Base-by-base conservation (phyloP, 2,329 filamentous ascomycete species). In the Claviceps quebecensis region DNA sequence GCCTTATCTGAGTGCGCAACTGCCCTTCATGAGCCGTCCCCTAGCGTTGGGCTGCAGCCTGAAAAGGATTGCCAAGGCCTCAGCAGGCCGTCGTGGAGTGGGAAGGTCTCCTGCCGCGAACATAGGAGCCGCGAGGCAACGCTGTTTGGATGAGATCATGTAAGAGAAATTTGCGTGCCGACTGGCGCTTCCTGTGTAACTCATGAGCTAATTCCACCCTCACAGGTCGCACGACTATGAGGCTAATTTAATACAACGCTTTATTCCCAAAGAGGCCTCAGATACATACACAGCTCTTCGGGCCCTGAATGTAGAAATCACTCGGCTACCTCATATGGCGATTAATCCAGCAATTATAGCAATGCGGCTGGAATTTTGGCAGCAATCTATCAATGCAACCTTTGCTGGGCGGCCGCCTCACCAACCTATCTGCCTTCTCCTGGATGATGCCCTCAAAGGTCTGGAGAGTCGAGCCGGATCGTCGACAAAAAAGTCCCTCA, bases 331-430 rank as follows among this genome's bases (percentile, higher is more conserved):
- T 52, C 91, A 97, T 68, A 81, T 86, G 13, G 90, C 93, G 19
- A 93, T 87, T 46, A 93, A 86, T 54, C 81, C 86, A n/a, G 84
- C 84, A 4, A 86, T 97, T 54, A 91, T 88, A 48, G 76, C 83
- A 49, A 81, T 97, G 75, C 88, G 93, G 56, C 84, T 95, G 68
- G 87, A 95, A 66, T 97, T 97, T 72, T 97, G 93, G 87, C 81
- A 87, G 48, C 90, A 97, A 59, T 81, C 87, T 4, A 72, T 98
- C 49, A 78, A 84, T 50, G 83, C 84, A 55, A 85, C 87, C 1
- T 84, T 96, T 54, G 76, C 84, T 1, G 86, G 85, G 36, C 72
- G 74, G 0, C 90, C 93, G 1, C 89, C 90, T 1, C 87, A 89
- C 61, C 90, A 98, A 65, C 93, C 93, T 22, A 87, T 96, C 43